These are phyloP conservation scores for Agroathelia rolfsii DNA, from an alignment of 1,284 basidiomycete species.

Conservation along the genomic window DNA sequence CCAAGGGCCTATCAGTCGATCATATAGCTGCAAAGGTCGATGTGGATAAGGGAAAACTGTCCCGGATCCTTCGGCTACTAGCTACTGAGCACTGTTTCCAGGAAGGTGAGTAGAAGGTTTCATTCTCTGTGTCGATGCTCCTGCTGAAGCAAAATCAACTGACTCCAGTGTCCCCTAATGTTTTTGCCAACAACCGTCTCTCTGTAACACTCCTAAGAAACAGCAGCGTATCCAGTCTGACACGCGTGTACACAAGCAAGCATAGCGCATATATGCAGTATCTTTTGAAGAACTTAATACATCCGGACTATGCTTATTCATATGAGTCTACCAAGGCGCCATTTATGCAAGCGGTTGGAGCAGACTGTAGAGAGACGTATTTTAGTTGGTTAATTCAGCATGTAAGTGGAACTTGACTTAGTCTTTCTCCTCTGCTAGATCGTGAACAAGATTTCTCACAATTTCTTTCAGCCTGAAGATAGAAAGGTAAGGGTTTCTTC, in stretches of 20 bases:
- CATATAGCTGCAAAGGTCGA: slow-evolving; percentile 20
- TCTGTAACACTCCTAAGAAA: slow-evolving; percentile 20
- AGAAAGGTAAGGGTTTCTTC: slow-evolving; percentile 10
- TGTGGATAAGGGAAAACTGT: slow-evolving; percentile 22
- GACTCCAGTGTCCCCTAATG: slow-evolving; percentile 16
- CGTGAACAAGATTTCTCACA: neutral
- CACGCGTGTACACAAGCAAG: slow-evolving; percentile 14
- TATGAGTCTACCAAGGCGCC: slow-evolving; percentile 16
- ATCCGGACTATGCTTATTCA: slow-evolving; percentile 16
- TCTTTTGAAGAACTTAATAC: slow-evolving; percentile 19
- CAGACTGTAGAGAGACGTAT: slow-evolving; percentile 17
- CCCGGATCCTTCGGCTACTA: slow-evolving; percentile 25
- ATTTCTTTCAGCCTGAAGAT: slow-evolving; percentile 10
- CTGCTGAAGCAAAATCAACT: too few species aligned
- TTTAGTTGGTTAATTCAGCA: slow-evolving; percentile 20
- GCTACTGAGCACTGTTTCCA: slow-evolving; percentile 27
- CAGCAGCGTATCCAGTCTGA: slow-evolving; percentile 16
- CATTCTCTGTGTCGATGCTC: too few species aligned
- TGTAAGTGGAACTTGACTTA: slow-evolving; percentile 7
- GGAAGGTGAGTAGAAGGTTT: slow-evolving; percentile 28
- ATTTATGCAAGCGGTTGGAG: slow-evolving; percentile 16
- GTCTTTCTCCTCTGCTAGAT: neutral
- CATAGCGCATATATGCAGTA: slow-evolving; percentile 17
- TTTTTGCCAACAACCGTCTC: slow-evolving; percentile 26
- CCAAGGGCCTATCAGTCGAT: slow-evolving; percentile 21